Evolutionary conservation across 192 early-diverging fungal species (phyloP).

Genomic region (Entomortierella chlamydospora): DNA sequence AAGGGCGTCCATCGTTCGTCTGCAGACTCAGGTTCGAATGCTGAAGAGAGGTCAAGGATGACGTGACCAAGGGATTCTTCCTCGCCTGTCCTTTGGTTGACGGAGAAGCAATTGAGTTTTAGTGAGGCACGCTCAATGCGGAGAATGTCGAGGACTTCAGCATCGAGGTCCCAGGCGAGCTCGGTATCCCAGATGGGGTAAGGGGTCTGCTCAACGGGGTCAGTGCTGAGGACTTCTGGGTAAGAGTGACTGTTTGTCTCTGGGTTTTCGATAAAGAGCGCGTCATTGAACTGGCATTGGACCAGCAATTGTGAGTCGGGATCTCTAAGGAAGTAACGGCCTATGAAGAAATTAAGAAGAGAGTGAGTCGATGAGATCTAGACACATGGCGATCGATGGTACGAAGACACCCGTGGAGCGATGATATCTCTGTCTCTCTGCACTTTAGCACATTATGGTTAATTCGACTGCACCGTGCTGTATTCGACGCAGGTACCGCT

Average conservation of each 20-base stretch:
- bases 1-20: constrained; percentile 54
- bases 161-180: constrained; percentile 61
- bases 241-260: constrained; percentile 57
- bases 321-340: constrained; percentile 56
- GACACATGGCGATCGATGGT: too few species aligned
- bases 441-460: too few species aligned
- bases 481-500: too few species aligned
- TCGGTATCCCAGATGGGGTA: constrained; percentile 62
- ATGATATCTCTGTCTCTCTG: too few species aligned
- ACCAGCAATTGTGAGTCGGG: constrained; percentile 53
- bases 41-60: constrained; percentile 53
- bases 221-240: constrained; percentile 54
- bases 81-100: constrained; percentile 44
- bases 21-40: constrained; percentile 42
- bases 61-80: constrained; percentile 54
- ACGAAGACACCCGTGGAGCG: too few species aligned
- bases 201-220: constrained; percentile 55
- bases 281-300: constrained; percentile 61
- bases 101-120: constrained; percentile 58
- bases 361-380: not conserved
- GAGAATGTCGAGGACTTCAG: constrained; percentile 54
- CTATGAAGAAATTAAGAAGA: constrained; percentile 18
- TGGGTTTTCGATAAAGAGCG: constrained; percentile 54
- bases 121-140: constrained; percentile 54
- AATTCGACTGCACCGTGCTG: too few species aligned